These are phyloP conservation scores for Aspergillus fumigatiaffinis DNA, from an alignment of 2,329 filamentous ascomycete species.

Conservation along the genomic window DNA sequence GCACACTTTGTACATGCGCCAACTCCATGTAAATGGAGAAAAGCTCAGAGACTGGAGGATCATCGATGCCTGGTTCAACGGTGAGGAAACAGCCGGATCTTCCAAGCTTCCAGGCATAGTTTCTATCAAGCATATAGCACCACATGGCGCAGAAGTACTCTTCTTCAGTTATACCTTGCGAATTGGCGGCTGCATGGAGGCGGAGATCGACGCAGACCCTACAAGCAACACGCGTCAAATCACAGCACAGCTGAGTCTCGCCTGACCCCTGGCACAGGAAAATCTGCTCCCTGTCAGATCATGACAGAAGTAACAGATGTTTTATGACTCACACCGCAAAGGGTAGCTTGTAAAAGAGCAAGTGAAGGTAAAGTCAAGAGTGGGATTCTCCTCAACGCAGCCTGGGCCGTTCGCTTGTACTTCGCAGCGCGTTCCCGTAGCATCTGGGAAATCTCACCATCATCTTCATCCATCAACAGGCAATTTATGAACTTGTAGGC, in stretches of 20 bases:
- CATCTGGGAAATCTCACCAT: slow-evolving; percentile 4
- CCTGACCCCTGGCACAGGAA: slow-evolving; percentile 21
- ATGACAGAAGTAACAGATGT: not conserved
- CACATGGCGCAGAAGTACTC: slow-evolving; percentile 20
- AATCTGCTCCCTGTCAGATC: slow-evolving; percentile 8
- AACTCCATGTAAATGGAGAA: slow-evolving; percentile 15
- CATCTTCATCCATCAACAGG: slow-evolving; percentile 1
- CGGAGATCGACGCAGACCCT: slow-evolving; percentile 16
- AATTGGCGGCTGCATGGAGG: not conserved
- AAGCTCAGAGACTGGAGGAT: slow-evolving; percentile 6
- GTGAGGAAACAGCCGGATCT: slow-evolving; percentile 6
- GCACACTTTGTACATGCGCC: slow-evolving; percentile 16
- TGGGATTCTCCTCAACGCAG: slow-evolving; percentile 13
- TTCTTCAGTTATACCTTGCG: slow-evolving; percentile 8
- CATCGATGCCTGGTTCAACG: not conserved
- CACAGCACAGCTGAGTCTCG: slow-evolving; percentile 13
- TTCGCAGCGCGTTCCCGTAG: slow-evolving; percentile 5
- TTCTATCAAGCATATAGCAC: slow-evolving; percentile 21
- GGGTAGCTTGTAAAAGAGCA: slow-evolving; percentile 12
- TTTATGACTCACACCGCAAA: slow-evolving; percentile 9
- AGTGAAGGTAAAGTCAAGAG: slow-evolving; percentile 10
- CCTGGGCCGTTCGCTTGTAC: slow-evolving; percentile 11
- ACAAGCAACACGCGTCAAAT: slow-evolving; percentile 18
- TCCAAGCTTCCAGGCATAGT: slow-evolving; percentile 19
- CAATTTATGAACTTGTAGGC: slow-evolving; percentile 22